A percentile compares a stretch with the other conserved stretches of the same genome.
phyloP scores from a whole-genome alignment of 2,329 filamentous ascomycete species.

The Xylaria sp. region DNA sequence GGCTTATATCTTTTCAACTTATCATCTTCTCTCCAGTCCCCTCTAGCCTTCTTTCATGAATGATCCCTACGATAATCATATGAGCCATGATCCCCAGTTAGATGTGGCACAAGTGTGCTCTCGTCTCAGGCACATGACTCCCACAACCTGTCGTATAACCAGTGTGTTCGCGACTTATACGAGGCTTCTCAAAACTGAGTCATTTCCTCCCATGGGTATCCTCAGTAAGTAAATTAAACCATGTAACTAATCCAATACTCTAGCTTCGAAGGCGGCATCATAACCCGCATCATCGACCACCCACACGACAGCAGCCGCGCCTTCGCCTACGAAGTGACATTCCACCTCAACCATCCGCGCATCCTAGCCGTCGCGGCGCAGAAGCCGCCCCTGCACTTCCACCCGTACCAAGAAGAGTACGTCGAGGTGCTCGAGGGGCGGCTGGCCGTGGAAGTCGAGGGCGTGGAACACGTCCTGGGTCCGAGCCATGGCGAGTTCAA shows the following conservation, averaged over 20 bases:
- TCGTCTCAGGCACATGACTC: background rate
- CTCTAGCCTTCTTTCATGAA: background rate
- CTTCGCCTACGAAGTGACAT: conserved; percentile 48
- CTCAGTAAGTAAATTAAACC: background rate
- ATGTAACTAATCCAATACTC: conserved; percentile 8
- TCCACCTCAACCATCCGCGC: conserved; percentile 43
- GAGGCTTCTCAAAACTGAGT: background rate
- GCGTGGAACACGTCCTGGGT: conserved; percentile 42
- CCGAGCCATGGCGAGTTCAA: conserved; percentile 43
- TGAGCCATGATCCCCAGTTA: background rate
- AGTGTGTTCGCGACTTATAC: background rate
- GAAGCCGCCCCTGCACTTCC: conserved; percentile 50
- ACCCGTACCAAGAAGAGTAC: conserved; percentile 51
- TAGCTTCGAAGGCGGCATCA: conserved; percentile 47
- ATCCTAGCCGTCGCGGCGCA: conserved; percentile 40
- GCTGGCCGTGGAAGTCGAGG: conserved; percentile 47
- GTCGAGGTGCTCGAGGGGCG: conserved; percentile 47
- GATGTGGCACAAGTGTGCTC: background rate
- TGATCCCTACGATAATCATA: background rate
- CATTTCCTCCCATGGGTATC: background rate
- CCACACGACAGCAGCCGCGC: conserved; percentile 40
- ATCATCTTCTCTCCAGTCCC: background rate
- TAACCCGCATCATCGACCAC: conserved; percentile 42
- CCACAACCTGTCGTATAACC: background rate
- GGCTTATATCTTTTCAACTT: background rate